Percentiles rank a stretch among this genome's conserved stretches.
These are phyloP conservation scores for Berberis thunbergii DNA, from an alignment of 164 flowering plant genomes.

Conservation along the genomic window DNA sequence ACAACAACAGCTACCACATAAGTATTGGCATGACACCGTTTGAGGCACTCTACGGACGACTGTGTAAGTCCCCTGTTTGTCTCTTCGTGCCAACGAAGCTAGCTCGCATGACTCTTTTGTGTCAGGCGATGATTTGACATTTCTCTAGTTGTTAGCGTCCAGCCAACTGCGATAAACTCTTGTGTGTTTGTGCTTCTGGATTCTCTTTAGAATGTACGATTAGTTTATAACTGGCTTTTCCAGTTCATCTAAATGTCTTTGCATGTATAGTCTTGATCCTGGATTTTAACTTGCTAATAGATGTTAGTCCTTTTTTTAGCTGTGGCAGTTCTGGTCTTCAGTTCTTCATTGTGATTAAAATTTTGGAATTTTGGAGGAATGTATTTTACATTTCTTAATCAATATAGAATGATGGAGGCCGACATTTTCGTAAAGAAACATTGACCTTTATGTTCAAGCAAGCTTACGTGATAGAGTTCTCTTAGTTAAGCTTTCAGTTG, in stretches of 20 bases:
- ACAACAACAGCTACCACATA: too few species aligned
- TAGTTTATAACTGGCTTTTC: constrained; percentile 1
- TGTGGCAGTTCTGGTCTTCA: neutral
- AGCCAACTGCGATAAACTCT: too few species aligned
- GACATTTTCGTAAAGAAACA: too few species aligned
- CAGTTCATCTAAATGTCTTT: neutral
- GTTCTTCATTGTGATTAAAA: neutral
- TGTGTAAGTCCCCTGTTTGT: too few species aligned
- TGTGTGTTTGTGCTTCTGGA: neutral
- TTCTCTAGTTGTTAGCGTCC: constrained; percentile 19
- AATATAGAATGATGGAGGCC: too few species aligned
- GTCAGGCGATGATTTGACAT: constrained; percentile 26
- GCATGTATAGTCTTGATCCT: constrained; percentile 1
- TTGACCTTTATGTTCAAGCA: too few species aligned
- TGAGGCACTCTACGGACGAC: too few species aligned
- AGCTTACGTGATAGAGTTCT: neutral
- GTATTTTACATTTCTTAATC: neutral
- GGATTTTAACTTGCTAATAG: neutral
- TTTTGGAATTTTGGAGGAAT: too few species aligned
- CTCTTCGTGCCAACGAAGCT: constrained; percentile 27
- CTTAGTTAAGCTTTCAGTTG: constrained; percentile 1
- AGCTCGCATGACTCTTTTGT: constrained; percentile 16
- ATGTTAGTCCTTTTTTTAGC: constrained; percentile 8
- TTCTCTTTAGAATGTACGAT: neutral
- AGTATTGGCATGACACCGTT: too few species aligned